Conservation (phyloP, 2,329 filamentous ascomycete genomes). For the Trichoderma afroharzianum region DNA sequence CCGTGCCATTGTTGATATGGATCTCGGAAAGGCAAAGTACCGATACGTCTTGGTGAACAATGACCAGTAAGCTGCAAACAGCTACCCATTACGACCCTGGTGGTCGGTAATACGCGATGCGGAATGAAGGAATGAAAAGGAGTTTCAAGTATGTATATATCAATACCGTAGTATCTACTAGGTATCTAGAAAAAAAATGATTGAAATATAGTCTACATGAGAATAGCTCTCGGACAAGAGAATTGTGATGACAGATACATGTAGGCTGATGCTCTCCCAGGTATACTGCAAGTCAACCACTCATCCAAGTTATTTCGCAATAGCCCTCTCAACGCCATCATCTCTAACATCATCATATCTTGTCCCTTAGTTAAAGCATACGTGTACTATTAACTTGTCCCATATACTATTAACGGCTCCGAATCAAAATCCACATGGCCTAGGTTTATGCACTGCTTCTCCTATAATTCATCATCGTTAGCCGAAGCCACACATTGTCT, state of each 20-base stretch:
- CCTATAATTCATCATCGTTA: background rate
- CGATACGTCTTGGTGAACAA: slow-evolving; percentile 46
- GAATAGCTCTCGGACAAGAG: background rate
- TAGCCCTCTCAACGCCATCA: background rate
- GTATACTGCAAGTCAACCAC: background rate
- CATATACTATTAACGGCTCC: background rate
- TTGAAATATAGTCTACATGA: background rate
- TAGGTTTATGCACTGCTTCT: background rate
- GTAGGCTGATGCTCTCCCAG: background rate
- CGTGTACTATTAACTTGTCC: background rate
- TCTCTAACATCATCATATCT: background rate
- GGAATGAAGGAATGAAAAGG: background rate
- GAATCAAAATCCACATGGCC: background rate
- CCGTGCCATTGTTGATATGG: slow-evolving; percentile 51
- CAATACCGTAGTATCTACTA: background rate
- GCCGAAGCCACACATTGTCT: background rate
- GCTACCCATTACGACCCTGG: background rate
- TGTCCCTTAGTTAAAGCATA: background rate
- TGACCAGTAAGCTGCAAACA: background rate
- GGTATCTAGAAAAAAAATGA: background rate
- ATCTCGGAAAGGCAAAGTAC: slow-evolving; percentile 48
- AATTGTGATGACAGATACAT: background rate
- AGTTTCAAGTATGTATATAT: background rate
- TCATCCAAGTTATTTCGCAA: background rate
- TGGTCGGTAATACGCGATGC: background rate